Percentiles rank a stretch among this genome's conserved stretches.
Conservation (phyloP, 805 yeast species). For the Hanseniaspora nectarophila region DNA sequence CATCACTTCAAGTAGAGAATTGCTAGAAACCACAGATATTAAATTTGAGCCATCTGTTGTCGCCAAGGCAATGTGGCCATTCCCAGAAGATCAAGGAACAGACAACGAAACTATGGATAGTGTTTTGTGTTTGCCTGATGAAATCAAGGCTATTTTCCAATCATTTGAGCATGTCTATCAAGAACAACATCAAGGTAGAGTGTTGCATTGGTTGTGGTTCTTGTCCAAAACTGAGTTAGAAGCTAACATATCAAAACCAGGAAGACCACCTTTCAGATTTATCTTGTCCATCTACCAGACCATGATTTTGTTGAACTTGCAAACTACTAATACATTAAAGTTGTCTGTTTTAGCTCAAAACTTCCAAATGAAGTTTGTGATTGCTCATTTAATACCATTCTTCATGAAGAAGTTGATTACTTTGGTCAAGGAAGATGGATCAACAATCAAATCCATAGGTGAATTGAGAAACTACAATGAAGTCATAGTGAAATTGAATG, state of each 20-base stretch:
- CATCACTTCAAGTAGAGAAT: constrained; percentile 44
- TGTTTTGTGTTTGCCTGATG: constrained; percentile 45
- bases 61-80: constrained; percentile 86
- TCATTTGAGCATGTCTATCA: constrained; percentile 59
- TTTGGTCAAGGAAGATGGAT: constrained; percentile 41
- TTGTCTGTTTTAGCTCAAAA: constrained; percentile 49
- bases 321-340: constrained; percentile 26
- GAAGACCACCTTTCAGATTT: constrained; percentile 68
- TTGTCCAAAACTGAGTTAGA: constrained; percentile 83
- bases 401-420: constrained; percentile 63
- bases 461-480: constrained; percentile 30
- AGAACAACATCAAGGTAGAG: constrained; percentile 71
- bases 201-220: constrained; percentile 92
- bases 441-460: constrained; percentile 39
- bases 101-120: constrained; percentile 28
- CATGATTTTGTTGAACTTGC: constrained; percentile 69
- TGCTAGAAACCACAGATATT: constrained; percentile 48
- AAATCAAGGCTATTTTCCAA: constrained; percentile 51
- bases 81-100: constrained; percentile 31
- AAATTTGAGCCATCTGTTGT: constrained; percentile 67
- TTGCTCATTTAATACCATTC: constrained; percentile 67
- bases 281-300: constrained; percentile 78
- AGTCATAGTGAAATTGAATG: constrained; percentile 40
- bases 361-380: constrained; percentile 57
- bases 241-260: constrained; percentile 71